Base-by-base conservation (phyloP, 257 asterid species). In the Solanum bukasovii region DNA sequence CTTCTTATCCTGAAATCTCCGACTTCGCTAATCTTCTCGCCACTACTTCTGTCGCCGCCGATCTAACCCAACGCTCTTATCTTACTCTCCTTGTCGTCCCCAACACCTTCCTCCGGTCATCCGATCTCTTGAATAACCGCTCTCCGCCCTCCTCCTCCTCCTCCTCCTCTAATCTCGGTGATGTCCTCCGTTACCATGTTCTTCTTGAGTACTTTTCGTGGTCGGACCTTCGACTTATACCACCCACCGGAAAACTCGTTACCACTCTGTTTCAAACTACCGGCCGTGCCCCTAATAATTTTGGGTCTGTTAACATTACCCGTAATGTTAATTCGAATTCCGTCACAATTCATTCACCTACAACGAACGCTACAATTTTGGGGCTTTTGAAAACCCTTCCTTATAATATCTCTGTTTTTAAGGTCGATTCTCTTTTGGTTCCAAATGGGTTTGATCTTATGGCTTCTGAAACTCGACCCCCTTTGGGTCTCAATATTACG, bases 381-480 rank as follows among this genome's bases (percentile, higher is more conserved):
- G 88, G 93, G 88, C 89, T 74, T 20, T 35, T 94, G 61, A 88
- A 88, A 88, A 89, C 94, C 89, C 91, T 93, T n/a, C 98, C 97
- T 1, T 88, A 89, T 90, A 93, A 93, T 82, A 33, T 96, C 4
- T 93, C 99, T 1, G 87, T 96, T 87, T 90, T 94, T 29, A 77
- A 95, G 4, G 89, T 96, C 1, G 88, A 93, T 78, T 89, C 95
- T 2, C 91, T 96, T 7, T 40, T 96, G 7, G 88, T 93, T 27
- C 99, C 99, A 7, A 89, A 87, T 88, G 91, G 91, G 35, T 88
- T 93, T 81, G 93, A 94, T 90, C 93, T 96, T 38, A 93, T 94
- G 96, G 97, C 98, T 25, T 95, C 98, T 29, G 99, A 95, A 52
- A 92, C 96, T 1, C 93, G 98, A 20, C 98, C 99, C 4, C 95